Percentiles rank a stretch among this genome's conserved stretches.
These are phyloP conservation scores for Xanthoconium separans DNA, from an alignment of 1,284 basidiomycete species.

Conservation along the genomic window DNA sequence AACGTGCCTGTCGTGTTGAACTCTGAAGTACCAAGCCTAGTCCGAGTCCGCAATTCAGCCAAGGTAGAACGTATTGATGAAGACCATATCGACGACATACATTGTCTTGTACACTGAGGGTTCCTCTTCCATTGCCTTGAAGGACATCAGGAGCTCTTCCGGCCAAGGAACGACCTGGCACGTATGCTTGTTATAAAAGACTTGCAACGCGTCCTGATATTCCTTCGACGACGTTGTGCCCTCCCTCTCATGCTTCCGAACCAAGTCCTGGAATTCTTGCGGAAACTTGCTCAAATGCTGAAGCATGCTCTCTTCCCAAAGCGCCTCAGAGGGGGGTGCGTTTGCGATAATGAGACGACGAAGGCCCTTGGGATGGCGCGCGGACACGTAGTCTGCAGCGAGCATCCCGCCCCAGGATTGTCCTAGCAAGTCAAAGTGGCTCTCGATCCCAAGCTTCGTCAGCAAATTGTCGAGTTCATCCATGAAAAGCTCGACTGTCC, in stretches of 20 bases:
- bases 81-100: neutral
- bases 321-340: conserved; percentile 13
- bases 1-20: conserved; percentile 32
- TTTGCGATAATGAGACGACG: conserved; percentile 30
- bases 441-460: conserved; percentile 35
- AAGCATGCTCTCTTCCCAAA: conserved; percentile 25
- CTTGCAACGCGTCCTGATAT: conserved; percentile 22
- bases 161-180: conserved; percentile 28
- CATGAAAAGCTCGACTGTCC: neutral
- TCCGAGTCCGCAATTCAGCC: neutral
- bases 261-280: conserved; percentile 15
- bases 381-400: conserved; percentile 26
- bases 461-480: conserved; percentile 37
- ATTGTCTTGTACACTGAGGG: conserved; percentile 29
- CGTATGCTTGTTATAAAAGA: conserved; percentile 21
- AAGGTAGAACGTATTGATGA: neutral
- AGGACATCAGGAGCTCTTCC: conserved; percentile 18
- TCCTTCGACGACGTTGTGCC: conserved; percentile 23
- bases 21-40: conserved; percentile 35
- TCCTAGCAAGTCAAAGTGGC: conserved; percentile 42
- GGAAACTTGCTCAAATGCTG: conserved; percentile 20
- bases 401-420: conserved; percentile 55
- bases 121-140: conserved; percentile 22
- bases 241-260: conserved; percentile 27
- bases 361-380: conserved; percentile 21